Evolutionary conservation across 164 flowering plant genomes (phyloP).

Genomic region (Piper betle): DNA sequence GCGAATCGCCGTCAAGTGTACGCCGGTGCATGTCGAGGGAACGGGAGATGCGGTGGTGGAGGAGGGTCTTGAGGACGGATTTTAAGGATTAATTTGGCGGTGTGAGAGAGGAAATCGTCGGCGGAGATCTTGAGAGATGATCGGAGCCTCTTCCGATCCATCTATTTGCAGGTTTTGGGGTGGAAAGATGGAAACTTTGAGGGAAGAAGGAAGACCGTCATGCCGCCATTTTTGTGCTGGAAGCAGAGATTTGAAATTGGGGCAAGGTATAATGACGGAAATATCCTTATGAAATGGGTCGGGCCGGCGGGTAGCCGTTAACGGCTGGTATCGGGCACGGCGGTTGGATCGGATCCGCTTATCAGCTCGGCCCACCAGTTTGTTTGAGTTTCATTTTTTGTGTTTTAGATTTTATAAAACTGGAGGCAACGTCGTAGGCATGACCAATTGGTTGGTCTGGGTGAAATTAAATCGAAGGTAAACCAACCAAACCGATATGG

Average conservation of each 20-base stretch:
- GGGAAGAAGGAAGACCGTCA: background rate
- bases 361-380: too few relatives aligned
- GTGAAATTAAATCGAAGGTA: too few relatives aligned
- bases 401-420: too few relatives aligned
- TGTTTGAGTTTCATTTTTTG: too few relatives aligned
- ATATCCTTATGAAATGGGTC: too few relatives aligned
- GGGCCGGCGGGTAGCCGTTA: too few relatives aligned
- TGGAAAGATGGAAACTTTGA: background rate
- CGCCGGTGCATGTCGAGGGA: conserved; percentile 32
- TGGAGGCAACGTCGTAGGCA: too few relatives aligned
- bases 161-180: conserved; percentile 1
- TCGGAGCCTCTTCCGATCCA: conserved; percentile 68
- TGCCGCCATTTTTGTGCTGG: background rate
- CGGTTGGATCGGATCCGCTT: too few relatives aligned
- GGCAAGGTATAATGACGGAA: background rate
- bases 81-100: conserved; percentile 35
- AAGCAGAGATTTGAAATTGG: background rate
- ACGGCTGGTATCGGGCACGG: too few relatives aligned
- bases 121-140: conserved; percentile 53
- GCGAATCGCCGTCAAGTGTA: conserved; percentile 7
- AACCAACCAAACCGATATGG: too few relatives aligned
- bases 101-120: conserved; percentile 50
- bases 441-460: too few relatives aligned
- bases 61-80: conserved; percentile 53
- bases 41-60: conserved; percentile 32